A percentile compares a stretch with the other conserved stretches of the same genome.
Evolutionary conservation across 305 asterid species (phyloP).

Genomic region (Rubia tinctorum): DNA sequence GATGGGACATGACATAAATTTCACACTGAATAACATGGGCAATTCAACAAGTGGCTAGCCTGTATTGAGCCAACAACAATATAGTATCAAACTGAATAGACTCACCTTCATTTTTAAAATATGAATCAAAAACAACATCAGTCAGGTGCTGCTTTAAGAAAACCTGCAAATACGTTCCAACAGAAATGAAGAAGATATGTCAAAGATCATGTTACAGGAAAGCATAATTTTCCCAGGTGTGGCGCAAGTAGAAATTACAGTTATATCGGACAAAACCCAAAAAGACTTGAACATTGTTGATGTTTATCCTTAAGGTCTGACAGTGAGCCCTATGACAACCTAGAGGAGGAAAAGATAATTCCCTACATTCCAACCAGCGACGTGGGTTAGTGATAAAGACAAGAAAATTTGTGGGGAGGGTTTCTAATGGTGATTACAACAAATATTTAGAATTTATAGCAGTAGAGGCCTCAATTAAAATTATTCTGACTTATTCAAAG

Average conservation of each 20-base stretch:
- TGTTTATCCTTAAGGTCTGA: neutral
- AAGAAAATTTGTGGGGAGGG: neutral
- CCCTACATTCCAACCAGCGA: neutral
- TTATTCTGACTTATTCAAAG: neutral
- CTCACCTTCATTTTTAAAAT: conserved; percentile 51
- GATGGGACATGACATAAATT: neutral
- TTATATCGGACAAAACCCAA: neutral
- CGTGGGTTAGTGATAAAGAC: neutral
- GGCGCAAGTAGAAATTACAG: neutral
- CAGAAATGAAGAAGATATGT: conserved; percentile 13
- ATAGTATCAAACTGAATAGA: neutral
- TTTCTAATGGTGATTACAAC: neutral
- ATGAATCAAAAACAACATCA: conserved; percentile 68
- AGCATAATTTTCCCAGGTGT: neutral
- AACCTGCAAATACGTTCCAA: conserved; percentile 50
- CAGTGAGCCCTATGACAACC: neutral
- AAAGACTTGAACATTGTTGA: neutral
- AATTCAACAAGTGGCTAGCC: neutral
- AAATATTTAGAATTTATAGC: neutral
- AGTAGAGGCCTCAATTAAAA: neutral
- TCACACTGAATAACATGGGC: neutral
- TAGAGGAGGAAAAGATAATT: neutral
- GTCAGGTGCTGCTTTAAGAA: conserved; percentile 85
- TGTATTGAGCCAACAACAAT: neutral
- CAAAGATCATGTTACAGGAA: neutral